These are phyloP conservation scores for Macrocystidia cucumis DNA, from an alignment of 1,284 basidiomycete species.

Conservation along the genomic window DNA sequence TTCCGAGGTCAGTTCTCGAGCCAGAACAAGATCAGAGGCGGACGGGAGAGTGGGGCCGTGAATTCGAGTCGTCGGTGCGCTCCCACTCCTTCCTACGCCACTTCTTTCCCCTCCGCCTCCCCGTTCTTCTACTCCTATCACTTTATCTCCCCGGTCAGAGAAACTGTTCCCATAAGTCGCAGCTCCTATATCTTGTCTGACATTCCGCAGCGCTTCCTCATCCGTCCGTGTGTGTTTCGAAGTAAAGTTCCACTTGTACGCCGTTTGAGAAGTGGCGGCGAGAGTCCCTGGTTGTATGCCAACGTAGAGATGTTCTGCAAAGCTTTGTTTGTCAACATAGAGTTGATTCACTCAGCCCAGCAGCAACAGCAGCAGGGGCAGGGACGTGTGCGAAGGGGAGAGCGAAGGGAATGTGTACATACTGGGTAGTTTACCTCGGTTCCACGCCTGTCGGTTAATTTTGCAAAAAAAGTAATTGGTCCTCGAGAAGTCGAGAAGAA, in stretches of 20 bases:
- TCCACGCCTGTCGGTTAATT: constrained; percentile 67
- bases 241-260: constrained; percentile 51
- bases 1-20: constrained; percentile 51
- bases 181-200: constrained; percentile 49
- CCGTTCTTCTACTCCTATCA: no score
- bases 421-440: constrained; percentile 64
- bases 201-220: constrained; percentile 43
- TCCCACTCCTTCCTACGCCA: constrained; percentile 16
- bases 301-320: constrained; percentile 50
- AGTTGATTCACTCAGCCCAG: constrained; percentile 3
- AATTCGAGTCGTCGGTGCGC: constrained; percentile 35
- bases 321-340: not conserved
- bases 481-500: no score
- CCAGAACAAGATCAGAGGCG: constrained; percentile 53
- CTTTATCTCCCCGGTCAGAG: no score
- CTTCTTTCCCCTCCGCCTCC: constrained; percentile 17
- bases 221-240: constrained; percentile 52
- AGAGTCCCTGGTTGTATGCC: constrained; percentile 44
- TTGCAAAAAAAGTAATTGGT: no score
- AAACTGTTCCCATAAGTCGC: constrained; percentile 53
- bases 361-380: no score
- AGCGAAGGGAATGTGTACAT: constrained; percentile 12
- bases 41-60: constrained; percentile 64
- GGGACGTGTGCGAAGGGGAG: no score
- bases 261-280: constrained; percentile 50